These are phyloP conservation scores for Aspergillus awamori DNA, from an alignment of 2,329 filamentous ascomycete genomes.

Conservation along the genomic window DNA sequence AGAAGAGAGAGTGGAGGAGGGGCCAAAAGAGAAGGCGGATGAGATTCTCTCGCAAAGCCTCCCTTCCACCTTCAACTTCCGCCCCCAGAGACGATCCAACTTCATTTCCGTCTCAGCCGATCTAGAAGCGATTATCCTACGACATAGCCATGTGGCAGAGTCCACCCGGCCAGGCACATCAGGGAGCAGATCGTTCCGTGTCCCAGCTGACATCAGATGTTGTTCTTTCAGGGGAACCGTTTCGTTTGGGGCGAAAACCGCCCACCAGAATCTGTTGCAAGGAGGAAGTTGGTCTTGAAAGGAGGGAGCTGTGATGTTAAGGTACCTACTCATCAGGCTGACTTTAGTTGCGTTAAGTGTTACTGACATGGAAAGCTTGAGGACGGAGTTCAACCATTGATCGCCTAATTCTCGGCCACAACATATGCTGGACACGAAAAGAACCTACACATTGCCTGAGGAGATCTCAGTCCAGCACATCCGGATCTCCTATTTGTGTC, in stretches of 20 bases:
- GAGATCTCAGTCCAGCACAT: neutral
- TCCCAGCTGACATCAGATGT: constrained; percentile 6
- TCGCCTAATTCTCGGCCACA: neutral
- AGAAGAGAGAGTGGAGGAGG: neutral
- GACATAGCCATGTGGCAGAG: constrained; percentile 5
- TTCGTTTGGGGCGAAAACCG: neutral
- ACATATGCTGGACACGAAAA: neutral
- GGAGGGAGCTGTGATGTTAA: neutral
- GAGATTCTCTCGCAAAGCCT: neutral
- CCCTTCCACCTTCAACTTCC: neutral
- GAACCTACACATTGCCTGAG: neutral
- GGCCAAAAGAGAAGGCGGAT: neutral
- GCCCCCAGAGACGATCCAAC: constrained; percentile 7
- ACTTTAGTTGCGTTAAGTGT: neutral
- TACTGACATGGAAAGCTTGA: neutral
- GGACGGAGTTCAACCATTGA: neutral
- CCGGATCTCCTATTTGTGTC: neutral
- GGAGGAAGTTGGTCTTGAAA: neutral
- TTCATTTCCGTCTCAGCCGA: constrained; percentile 3
- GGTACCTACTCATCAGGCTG: neutral
- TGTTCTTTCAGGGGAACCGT: neutral
- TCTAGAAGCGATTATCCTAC: neutral
- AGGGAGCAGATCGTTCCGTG: neutral
- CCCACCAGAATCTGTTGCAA: neutral
- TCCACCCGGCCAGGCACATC: neutral